A percentile compares a stretch with the other conserved stretches of the same genome.
Conservation (phyloP, 331 rosid species). For the Malus hybrid region DNA sequence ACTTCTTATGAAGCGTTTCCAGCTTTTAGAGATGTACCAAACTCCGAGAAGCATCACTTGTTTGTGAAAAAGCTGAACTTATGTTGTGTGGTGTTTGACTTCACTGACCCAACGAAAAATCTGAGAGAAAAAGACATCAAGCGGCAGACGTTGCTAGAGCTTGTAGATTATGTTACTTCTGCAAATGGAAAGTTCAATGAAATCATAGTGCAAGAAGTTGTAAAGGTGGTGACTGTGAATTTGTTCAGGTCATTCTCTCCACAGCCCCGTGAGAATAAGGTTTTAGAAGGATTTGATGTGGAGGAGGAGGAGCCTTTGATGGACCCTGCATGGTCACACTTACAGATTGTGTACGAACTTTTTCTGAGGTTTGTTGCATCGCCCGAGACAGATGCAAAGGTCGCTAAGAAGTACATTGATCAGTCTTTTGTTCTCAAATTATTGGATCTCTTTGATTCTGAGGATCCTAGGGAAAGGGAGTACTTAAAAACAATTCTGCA, state of each 20-base stretch:
- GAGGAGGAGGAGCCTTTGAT: constrained; percentile 56
- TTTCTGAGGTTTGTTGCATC: constrained; percentile 56
- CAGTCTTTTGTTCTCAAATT: constrained; percentile 62
- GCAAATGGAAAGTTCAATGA: constrained; percentile 48
- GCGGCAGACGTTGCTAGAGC: constrained; percentile 58
- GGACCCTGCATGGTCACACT: constrained; percentile 67
- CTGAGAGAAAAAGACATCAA: constrained; percentile 58
- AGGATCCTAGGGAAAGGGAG: constrained; percentile 66
- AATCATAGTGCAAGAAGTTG: constrained; percentile 35
- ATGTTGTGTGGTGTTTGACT: constrained; percentile 50
- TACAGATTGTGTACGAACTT: constrained; percentile 56
- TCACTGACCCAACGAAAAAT: constrained; percentile 43
- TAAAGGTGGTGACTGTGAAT: constrained; percentile 50
- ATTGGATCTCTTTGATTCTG: constrained; percentile 60
- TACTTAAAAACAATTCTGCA: constrained; percentile 57
- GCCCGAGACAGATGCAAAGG: constrained; percentile 50
- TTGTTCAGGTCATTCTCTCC: constrained; percentile 42
- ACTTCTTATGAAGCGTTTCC: constrained; percentile 45
- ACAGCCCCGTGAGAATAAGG: constrained; percentile 49
- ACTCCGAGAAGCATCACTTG: constrained; percentile 52
- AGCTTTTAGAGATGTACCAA: constrained; percentile 50
- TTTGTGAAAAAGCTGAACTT: constrained; percentile 42
- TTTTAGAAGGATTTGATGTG: constrained; percentile 37
- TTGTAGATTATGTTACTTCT: constrained; percentile 56
- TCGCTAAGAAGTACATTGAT: constrained; percentile 57